Evolutionary conservation across 1,284 basidiomycete species (phyloP).

Genomic region (Moesziomyces antarcticus): DNA sequence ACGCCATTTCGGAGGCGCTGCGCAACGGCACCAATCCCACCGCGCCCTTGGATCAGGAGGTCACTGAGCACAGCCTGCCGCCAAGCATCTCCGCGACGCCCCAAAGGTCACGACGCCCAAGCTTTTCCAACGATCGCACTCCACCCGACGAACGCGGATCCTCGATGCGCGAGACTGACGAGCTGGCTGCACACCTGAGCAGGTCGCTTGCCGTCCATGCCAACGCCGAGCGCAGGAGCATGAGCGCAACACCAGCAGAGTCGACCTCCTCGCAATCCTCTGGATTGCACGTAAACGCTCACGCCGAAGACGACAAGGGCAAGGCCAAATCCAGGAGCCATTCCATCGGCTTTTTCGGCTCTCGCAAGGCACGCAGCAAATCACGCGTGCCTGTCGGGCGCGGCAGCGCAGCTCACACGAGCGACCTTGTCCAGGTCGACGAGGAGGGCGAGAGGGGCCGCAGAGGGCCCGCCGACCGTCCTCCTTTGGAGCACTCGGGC

Average conservation of each 20-base stretch:
- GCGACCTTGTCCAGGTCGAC: slow-evolving; percentile 39
- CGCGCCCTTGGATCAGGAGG: slow-evolving; percentile 24
- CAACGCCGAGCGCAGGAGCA: slow-evolving; percentile 22
- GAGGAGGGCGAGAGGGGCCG: slow-evolving; percentile 44
- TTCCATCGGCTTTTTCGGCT: slow-evolving; percentile 47
- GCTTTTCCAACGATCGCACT: slow-evolving; percentile 19
- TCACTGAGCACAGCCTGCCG: slow-evolving; percentile 31
- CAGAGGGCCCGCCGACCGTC: slow-evolving; percentile 19
- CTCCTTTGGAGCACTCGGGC: slow-evolving; percentile 13
- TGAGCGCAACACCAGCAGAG: slow-evolving; percentile 29
- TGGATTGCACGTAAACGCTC: slow-evolving; percentile 2
- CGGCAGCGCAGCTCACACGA: slow-evolving; percentile 20
- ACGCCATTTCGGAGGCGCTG: slow-evolving; percentile 33
- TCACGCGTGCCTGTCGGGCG: slow-evolving; percentile 22
- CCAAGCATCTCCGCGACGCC: slow-evolving; percentile 35
- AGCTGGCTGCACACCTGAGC: slow-evolving; percentile 35
- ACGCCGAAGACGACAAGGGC: slow-evolving; percentile 26
- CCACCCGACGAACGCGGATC: slow-evolving; percentile 16
- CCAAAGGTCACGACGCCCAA: slow-evolving; percentile 36
- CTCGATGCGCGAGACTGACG: slow-evolving; percentile 10
- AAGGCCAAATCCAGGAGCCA: slow-evolving; percentile 42
- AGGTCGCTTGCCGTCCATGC: slow-evolving; percentile 36
- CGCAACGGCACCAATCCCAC: slow-evolving; percentile 9
- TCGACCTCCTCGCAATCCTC: slow-evolving; percentile 4
- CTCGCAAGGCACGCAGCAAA: slow-evolving; percentile 45